Base-by-base conservation (phyloP, 352 stramenopile genomes). In the Elongisporangium anandrum region DNA sequence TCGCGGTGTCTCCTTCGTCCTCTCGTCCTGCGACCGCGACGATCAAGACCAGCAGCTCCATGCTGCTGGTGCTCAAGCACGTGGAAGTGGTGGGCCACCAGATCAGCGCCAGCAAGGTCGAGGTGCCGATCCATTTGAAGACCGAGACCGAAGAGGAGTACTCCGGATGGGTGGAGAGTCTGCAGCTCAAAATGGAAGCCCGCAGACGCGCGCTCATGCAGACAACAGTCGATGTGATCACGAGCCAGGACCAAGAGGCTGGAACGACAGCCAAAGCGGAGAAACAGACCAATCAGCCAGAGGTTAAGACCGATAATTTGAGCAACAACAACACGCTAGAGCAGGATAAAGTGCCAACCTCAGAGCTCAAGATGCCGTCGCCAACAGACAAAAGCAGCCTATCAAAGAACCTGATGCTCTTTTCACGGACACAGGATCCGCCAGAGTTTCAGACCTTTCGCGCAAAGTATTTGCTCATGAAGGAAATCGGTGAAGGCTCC, bases 401-500 rank as follows among this genome's bases (percentile, higher is more conserved):
- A 12, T 15, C 34, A 16, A 15, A 2, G 52, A 34, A 65, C 8
- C 47, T 55, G 3, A 66, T 72, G 55, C 55, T 74, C 24, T 69
- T 68, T 62, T 65, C 59, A n/a, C 16, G 57, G 6, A 64, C 61
- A 5, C 52, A 68, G 1, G 76, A 86, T 45, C 73, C 71, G 7
- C 62, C 69, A 2, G 73, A 81, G 63, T 86, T 80, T 57, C 60
- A 63, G n/a, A 72, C 60, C 16, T 94, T 92, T 68, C 66, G 68
- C 5, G 50, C 60, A 41, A 88, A 81, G 61, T 93, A 88, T 47
- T 56, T 88, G 60, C 56, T 94, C 8, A 81, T 94, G 70, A 86
- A 83, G 47, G 84, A 92, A 58, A 92, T 94, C 29, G 84, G 84
- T 19, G 81, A 94, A 82, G 81, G 84, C 3, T 91, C 81, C 0